Evolutionary conservation across 2,329 filamentous ascomycete genomes (phyloP).

Genomic region (Cadophora sp.): DNA sequence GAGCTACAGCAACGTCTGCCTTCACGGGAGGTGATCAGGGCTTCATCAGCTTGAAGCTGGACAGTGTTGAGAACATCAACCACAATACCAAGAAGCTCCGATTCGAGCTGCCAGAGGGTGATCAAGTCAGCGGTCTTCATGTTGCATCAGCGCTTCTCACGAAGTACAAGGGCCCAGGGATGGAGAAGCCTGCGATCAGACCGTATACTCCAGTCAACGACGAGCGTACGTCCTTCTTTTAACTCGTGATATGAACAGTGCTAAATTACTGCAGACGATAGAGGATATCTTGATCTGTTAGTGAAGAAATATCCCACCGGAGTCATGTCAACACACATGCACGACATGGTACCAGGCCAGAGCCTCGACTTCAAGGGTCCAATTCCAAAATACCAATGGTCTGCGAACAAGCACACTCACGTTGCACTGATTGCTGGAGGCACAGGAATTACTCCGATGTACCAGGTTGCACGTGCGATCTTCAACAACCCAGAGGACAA

Average conservation of each 20-base stretch:
- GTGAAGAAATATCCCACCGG: conserved; percentile 92
- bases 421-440: conserved; percentile 89
- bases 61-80: conserved; percentile 80
- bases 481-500: conserved; percentile 97
- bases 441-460: conserved; percentile 98
- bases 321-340: conserved; percentile 89
- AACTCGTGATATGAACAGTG: neutral
- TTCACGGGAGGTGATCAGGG: conserved; percentile 90
- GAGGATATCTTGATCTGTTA: conserved; percentile 85
- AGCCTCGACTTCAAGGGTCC: conserved; percentile 92
- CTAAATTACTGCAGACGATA: conserved; percentile 60
- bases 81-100: conserved; percentile 94
- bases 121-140: conserved; percentile 82
- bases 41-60: conserved; percentile 81
- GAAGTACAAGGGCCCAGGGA: conserved; percentile 85
- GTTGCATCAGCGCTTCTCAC: conserved; percentile 89
- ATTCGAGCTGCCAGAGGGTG: conserved; percentile 84
- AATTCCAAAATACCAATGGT: conserved; percentile 91
- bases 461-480: conserved; percentile 88
- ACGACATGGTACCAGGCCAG: conserved; percentile 82
- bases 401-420: conserved; percentile 91
- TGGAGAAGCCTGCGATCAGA: conserved; percentile 84
- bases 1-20: conserved; percentile 49
- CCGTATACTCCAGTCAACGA: conserved; percentile 94
- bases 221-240: conserved; percentile 61